Evolutionary conservation across 495 filamentous ascomycete species (phyloP).

Genomic region (Mytilinidion resinicola): DNA sequence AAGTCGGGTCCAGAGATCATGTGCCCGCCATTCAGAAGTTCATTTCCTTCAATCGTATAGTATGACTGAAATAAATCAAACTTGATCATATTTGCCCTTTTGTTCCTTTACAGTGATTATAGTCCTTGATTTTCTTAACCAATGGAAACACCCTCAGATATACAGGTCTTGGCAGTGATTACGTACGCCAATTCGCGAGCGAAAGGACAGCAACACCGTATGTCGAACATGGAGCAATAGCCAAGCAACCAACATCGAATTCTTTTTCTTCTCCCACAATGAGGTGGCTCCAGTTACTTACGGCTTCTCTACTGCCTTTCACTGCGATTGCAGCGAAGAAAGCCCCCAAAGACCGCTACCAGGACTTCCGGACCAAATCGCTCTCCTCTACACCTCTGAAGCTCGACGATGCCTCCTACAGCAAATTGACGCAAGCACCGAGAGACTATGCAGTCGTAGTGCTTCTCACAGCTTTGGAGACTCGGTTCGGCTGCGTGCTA

Average conservation of each 20-base stretch:
- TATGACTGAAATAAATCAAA: no score
- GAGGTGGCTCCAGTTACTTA: constrained; percentile 45
- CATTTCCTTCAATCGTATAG: no score
- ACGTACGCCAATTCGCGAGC: constrained; percentile 9
- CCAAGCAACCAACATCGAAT: neutral
- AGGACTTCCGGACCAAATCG: constrained; percentile 60
- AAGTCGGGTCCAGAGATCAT: no score
- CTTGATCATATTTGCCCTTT: no score
- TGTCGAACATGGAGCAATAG: no score
- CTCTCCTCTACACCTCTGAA: constrained; percentile 61
- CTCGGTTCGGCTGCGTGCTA: constrained; percentile 76
- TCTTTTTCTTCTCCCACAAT: constrained; percentile 27
- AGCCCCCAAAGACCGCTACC: constrained; percentile 52
- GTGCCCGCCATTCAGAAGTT: no score
- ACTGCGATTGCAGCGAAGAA: constrained; percentile 53
- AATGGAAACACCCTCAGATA: no score
- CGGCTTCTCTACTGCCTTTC: constrained; percentile 46
- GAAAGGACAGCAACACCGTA: constrained; percentile 11
- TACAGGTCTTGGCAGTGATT: constrained; percentile 14
- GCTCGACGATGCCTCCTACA: constrained; percentile 69
- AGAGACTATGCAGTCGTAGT: constrained; percentile 79
- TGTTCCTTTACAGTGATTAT: no score
- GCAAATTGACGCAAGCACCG: constrained; percentile 64
- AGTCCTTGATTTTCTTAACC: no score
- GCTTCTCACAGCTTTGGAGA: constrained; percentile 80